These are phyloP conservation scores for Calonectria crousiana DNA, from an alignment of 2,329 filamentous ascomycete species.

Conservation along the genomic window DNA sequence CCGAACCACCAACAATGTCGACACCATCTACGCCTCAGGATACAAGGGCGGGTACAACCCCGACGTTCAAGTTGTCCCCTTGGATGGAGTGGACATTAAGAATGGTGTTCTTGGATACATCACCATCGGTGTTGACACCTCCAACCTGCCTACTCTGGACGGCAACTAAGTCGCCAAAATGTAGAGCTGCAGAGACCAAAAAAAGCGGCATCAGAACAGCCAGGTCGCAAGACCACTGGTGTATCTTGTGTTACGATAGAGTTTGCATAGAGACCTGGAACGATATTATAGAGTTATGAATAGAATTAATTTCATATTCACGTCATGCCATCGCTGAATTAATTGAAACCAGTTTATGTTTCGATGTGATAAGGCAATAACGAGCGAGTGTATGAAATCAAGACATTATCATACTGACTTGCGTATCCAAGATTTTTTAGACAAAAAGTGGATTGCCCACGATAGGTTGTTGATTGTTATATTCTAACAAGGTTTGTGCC, in stretches of 20 bases:
- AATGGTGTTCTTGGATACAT: background rate
- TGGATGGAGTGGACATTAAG: background rate
- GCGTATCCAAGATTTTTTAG: too few relatives aligned
- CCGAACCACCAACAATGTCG: background rate
- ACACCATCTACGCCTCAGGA: background rate
- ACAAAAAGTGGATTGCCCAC: too few relatives aligned
- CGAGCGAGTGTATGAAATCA: background rate
- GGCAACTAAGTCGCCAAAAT: background rate
- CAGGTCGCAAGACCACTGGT: background rate
- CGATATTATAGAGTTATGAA: background rate
- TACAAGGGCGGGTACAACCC: background rate
- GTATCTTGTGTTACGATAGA: background rate
- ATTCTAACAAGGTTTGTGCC: background rate
- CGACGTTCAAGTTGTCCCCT: background rate
- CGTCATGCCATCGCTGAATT: background rate
- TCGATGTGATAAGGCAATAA: background rate
- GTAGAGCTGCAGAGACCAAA: background rate
- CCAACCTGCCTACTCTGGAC: background rate
- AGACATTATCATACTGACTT: background rate
- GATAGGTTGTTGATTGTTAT: too few relatives aligned
- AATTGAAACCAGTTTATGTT: background rate
- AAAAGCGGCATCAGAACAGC: background rate
- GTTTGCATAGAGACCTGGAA: background rate
- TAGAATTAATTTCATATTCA: background rate
- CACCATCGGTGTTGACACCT: background rate